Conservation (phyloP, 2,329 filamentous ascomycete species). For the Cladorrhinum sp. region DNA sequence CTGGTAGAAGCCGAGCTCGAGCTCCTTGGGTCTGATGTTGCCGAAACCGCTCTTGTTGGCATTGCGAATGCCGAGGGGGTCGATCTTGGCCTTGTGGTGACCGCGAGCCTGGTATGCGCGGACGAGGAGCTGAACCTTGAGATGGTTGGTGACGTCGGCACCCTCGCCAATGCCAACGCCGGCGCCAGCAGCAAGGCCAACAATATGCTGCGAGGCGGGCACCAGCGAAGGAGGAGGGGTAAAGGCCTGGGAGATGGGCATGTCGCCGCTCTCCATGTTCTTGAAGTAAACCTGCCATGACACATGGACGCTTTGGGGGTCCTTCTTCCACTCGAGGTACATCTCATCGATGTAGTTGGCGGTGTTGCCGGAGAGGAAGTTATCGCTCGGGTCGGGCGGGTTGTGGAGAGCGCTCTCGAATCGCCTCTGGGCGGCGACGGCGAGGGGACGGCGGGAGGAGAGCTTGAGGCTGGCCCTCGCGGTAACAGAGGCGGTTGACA, state of each 20-base stretch:
- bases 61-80: conserved; percentile 89
- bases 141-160: conserved; percentile 86
- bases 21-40: conserved; percentile 85
- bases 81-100: conserved; percentile 97
- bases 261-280: conserved; percentile 98
- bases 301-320: conserved; percentile 89
- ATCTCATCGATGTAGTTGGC: conserved; percentile 99
- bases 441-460: conserved; percentile 48
- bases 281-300: conserved; percentile 99
- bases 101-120: conserved; percentile 97
- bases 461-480: conserved; percentile 44
- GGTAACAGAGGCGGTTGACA: conserved; percentile 39
- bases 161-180: conserved; percentile 64
- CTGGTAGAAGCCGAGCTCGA: conserved; percentile 88
- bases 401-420: conserved; percentile 55
- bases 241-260: conserved; percentile 97
- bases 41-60: conserved; percentile 74
- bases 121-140: conserved; percentile 96
- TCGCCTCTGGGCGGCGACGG: conserved; percentile 48
- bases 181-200: conserved; percentile 66
- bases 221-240: conserved; percentile 91
- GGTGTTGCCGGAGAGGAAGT: conserved; percentile 92
- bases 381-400: conserved; percentile 80
- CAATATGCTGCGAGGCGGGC: conserved; percentile 75
- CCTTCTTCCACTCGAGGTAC: conserved; percentile 96